Evolutionary conservation across 2,329 filamentous ascomycete species (phyloP), one percentile per base, ranked within the genome.

Genomic region (Penicillium verrucosum): DNA sequence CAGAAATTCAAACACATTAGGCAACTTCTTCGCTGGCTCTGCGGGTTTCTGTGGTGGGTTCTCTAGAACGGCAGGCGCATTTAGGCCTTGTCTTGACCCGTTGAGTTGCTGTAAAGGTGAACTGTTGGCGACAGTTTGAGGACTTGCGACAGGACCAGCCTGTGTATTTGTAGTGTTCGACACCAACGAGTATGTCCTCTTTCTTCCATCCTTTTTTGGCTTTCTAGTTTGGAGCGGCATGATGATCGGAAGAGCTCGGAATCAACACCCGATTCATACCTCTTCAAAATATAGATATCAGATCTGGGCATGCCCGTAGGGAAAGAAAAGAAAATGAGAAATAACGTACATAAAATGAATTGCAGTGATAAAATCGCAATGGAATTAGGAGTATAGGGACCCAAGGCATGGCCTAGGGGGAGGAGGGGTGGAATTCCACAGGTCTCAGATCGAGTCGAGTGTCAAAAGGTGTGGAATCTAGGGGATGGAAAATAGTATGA

Each of bases 1-100:
- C 7, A 77, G 64, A 44, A 72, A 77, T 43, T 76, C 68, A 60
- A 77, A 77, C 9, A 77, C 74, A 62, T 76, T 70, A 5, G 73
- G 73, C 14, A 63, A 47, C 38, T 61, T 65, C 37, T 60, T 64
- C 27, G 64, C 47, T 4, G 63, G 36, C 30, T 59, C 65, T 25
- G 53, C 49, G 5, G 61, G 23, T 41, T 65, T 67, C 18, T 36
- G 38, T 11, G 43, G 40, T 34, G 54, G 18, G 16, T 41, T 37
- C 32, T 58, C 53, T 43, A 54, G 30, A 50, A 60, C 44, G 32
- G 56, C 56, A 52, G 59, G 63, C 29, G 59, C 43, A 43, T 65
- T 67, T 43, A 61, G 41, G 32, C 58, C 34, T 57, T 61, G 53
- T 43, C 59, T 63, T 40, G 64, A 40, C 6, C 42, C 60, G 47